Conservation (phyloP, 2,329 filamentous ascomycete genomes). For the Fusarium annulatum region DNA sequence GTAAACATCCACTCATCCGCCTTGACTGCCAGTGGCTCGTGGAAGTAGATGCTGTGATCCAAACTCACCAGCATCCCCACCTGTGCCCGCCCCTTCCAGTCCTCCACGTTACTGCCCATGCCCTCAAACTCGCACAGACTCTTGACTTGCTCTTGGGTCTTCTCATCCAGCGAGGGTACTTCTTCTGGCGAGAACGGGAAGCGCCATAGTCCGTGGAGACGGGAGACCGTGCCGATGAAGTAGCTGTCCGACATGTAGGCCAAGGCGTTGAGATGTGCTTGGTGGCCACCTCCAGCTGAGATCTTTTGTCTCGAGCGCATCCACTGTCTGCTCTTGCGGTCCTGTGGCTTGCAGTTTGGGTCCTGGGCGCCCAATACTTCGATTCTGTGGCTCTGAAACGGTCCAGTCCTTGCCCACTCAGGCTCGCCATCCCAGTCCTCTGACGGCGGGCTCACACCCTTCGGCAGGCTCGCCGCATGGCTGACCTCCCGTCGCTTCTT, state of each 20-base stretch:
- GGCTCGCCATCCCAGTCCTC: slow-evolving; percentile 57
- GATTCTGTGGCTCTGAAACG: slow-evolving; percentile 60
- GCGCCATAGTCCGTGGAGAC: slow-evolving; percentile 83
- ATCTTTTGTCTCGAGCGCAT: slow-evolving; percentile 80
- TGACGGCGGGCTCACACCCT: slow-evolving; percentile 51
- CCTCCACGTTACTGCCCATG: slow-evolving; percentile 54
- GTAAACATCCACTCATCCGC: slow-evolving; percentile 82
- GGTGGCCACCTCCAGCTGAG: slow-evolving; percentile 75
- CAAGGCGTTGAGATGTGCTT: slow-evolving; percentile 86
- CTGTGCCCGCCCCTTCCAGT: slow-evolving; percentile 63
- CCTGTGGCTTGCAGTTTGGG: slow-evolving; percentile 65
- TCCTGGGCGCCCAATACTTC: slow-evolving; percentile 52
- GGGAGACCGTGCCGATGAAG: slow-evolving; percentile 89
- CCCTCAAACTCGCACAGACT: slow-evolving; percentile 57
- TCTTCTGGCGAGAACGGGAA: slow-evolving; percentile 68
- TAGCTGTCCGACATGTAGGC: slow-evolving; percentile 94
- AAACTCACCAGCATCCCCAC: slow-evolving; percentile 88
- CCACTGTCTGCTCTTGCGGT: slow-evolving; percentile 79
- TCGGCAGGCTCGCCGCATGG: slow-evolving; percentile 73
- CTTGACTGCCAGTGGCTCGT: slow-evolving; percentile 67
- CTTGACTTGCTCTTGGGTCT: slow-evolving; percentile 52
- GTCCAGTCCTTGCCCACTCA: slow-evolving; percentile 61
- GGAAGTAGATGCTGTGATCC: slow-evolving; percentile 79
- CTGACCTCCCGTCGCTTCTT: slow-evolving; percentile 67
- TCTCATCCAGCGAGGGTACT: slow-evolving; percentile 62